phyloP scores from a whole-genome alignment of 805 yeast genomes.

The Ogataea henricii region DNA sequence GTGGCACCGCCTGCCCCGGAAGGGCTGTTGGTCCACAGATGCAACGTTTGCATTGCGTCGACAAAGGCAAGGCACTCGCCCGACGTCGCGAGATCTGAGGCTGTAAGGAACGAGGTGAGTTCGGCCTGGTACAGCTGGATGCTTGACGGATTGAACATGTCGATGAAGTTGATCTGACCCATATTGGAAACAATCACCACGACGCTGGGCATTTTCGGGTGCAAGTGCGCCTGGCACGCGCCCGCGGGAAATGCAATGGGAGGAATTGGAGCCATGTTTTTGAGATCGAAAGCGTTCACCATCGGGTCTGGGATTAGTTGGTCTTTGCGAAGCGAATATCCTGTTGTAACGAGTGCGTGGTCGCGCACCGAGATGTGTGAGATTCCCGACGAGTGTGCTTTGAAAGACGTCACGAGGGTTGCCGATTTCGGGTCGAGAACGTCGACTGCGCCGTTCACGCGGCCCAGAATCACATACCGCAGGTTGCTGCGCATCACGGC shows the following conservation, averaged over 20 bases:
- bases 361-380: constrained; percentile 69
- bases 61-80: constrained; percentile 78
- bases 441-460: constrained; percentile 60
- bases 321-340: constrained; percentile 68
- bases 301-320: constrained; percentile 70
- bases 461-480: constrained; percentile 60
- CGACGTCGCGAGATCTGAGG: constrained; percentile 58
- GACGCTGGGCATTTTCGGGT: constrained; percentile 82
- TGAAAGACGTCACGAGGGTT: constrained; percentile 51
- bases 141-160: constrained; percentile 74
- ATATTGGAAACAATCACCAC: constrained; percentile 69
- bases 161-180: constrained; percentile 87
- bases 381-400: constrained; percentile 61
- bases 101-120: constrained; percentile 45
- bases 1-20: constrained; percentile 43
- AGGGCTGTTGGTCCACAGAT: constrained; percentile 64
- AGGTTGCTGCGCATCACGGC: constrained; percentile 50
- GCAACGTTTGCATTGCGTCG: constrained; percentile 63
- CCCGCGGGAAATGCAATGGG: constrained; percentile 91
- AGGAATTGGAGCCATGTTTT: constrained; percentile 67
- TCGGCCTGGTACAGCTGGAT: constrained; percentile 69
- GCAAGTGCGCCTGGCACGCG: constrained; percentile 79
- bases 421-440: constrained; percentile 58
- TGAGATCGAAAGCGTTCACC: constrained; percentile 77
- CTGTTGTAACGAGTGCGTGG: constrained; percentile 74